Evolutionary conservation across 441 rosid genomes (phyloP), one percentile per base, ranked within the genome.

Genomic region (Kokia cookei): DNA sequence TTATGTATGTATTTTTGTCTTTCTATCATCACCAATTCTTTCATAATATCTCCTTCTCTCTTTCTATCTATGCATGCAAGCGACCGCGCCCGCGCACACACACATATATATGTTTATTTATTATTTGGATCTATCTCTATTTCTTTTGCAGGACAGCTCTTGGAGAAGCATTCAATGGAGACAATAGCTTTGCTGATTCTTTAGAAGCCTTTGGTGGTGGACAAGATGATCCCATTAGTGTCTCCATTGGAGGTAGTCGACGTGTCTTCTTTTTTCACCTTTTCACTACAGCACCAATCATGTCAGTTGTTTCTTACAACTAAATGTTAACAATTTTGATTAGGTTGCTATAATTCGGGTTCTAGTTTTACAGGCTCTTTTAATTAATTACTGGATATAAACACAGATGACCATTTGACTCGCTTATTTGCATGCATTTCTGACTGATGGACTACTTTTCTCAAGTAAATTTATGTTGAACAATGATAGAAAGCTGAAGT

Each of bases 201-300:
- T 83, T 91, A 67, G 94, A 91, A 87, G 88, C 81, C 75, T 91
- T 91, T 83, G 97, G 96, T 45, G 96, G 90, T 76, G 97, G 94
- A 66, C 88, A 77, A 71, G 97, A 93, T 80, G 97, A 93, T 82
- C 93, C 97, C 62, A 83, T 91, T 71, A 89, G 96, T 80, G 88
- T 89, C 66, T 91, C 97, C 32, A 89, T 92, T 12, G 98, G 98
- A 93, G 98, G 97, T 92, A 81, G 75, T 65, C 77, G 69, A 75
- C 57, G 14, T 60, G 29, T 48, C 71, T 79, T 73, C 65, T 22
- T 42, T 17, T 53, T 79, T 6, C 32, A 35, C 9, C 59, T 37
- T 60, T 63, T 22, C 37, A 32, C 72, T 62, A 48, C 43, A 50
- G 15, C 47, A 62, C 11, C 7, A 5, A 22, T 35, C 29, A 63